These are phyloP conservation scores for Hyphopichia fennica DNA, from an alignment of 1,139 yeast genomes.

Conservation along the genomic window DNA sequence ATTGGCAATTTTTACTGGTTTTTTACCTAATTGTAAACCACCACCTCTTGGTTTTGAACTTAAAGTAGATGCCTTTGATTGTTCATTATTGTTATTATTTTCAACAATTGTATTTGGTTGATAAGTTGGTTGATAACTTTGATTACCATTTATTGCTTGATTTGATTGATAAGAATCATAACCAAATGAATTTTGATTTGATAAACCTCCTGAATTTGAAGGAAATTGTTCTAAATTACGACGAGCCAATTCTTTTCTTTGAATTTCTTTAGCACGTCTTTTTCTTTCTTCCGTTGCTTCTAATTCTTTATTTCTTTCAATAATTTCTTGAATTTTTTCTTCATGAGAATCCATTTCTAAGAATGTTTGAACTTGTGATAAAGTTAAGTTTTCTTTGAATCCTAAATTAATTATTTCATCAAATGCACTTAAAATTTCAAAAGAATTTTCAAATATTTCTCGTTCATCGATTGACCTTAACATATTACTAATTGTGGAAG, in stretches of 20 bases:
- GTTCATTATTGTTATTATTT: conserved; percentile 7
- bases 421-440: conserved; percentile 87
- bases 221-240: conserved; percentile 43
- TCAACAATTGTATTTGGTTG: conserved; percentile 35
- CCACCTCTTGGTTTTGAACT: conserved; percentile 48
- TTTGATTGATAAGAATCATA: conserved; percentile 23
- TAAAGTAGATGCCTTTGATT: conserved; percentile 9
- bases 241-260: conserved; percentile 77
- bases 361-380: conserved; percentile 83
- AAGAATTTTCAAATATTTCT: conserved; percentile 81
- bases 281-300: conserved; percentile 98
- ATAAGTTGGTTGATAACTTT: conserved; percentile 28
- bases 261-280: conserved; percentile 93
- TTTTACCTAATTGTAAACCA: conserved; percentile 82
- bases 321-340: conserved; percentile 96
- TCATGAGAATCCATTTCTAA: conserved; percentile 98
- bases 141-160: conserved; percentile 9
- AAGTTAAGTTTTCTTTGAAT: conserved; percentile 81
- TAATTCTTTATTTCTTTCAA: conserved; percentile 93
- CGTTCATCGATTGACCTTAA: conserved; percentile 76
- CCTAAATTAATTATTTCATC: conserved; percentile 93
- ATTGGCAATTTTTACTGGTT: conserved; percentile 32
- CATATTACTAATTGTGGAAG: conserved; percentile 76
- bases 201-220: conserved; percentile 5
- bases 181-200: conserved; percentile 11